Evolutionary conservation across 805 yeast genomes (phyloP), one percentile per base, ranked within the genome.

Genomic region (Kluyveromyces lactis): DNA sequence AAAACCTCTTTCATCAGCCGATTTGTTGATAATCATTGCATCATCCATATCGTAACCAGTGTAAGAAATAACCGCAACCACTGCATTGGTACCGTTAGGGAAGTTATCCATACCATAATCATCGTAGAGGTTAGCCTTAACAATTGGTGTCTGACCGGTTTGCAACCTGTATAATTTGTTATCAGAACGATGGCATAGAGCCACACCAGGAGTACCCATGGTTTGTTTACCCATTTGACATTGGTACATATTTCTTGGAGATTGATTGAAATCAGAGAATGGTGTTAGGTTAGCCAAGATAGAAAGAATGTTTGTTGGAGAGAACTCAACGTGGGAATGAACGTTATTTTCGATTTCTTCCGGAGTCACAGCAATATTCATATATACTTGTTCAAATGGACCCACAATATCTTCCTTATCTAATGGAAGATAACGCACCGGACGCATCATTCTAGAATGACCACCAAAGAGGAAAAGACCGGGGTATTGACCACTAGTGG

Each of bases 191-290:
- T 87, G 95, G 33, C 70, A 75, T 40, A 90, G 69, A 0, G 95
- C 97, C 47, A 92, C 95, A 67, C 97, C 97, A 7, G 98, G 98
- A 4, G 98, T 92, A 66, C 98, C 98, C 98, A 92, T 92, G 16
- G 98, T 90, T 71, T 92, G 98, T 69, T 92, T 92, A 77, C 97
- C 97, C 98, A 92, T 92, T 73, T 92, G 98, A 68, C 98, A 92
- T 70, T 92, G 98, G 64, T 92, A 92, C 97, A 92, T 92, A 63
- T 92, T 92, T 78, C 98, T 84, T 56, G 98, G 98, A 19, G 97
- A 89, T 71, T 92, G 98, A 66, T 92, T 92, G 71, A 92, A 92
- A 64, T 92, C 98, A 1, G 97, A 89, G 62, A 86, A 92, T 50
- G 98, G 98, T 1, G 98, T 92, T 70, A 92, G 73, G 66, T 92